Evolutionary conservation across 2,329 filamentous ascomycete species (phyloP).

Genomic region (Cordyceps farinosa): DNA sequence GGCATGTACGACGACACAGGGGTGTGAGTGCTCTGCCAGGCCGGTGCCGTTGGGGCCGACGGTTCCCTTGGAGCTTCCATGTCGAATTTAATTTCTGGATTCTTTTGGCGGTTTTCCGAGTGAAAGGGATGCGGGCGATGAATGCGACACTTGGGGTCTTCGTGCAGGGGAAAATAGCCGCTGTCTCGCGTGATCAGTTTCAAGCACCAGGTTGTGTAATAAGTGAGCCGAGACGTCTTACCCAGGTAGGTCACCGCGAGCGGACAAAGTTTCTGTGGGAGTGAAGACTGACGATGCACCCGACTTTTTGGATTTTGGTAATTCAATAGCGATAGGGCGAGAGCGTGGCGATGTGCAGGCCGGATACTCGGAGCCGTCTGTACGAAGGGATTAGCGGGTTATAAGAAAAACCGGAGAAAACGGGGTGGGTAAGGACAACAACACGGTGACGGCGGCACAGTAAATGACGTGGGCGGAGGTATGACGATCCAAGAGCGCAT

Average conservation of each 20-base stretch:
- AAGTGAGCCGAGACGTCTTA: constrained; percentile 34
- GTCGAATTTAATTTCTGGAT: not conserved
- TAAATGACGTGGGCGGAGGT: constrained; percentile 13
- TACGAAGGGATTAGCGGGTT: constrained; percentile 10
- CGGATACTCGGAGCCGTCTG: constrained; percentile 20
- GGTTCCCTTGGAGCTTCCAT: constrained; percentile 8
- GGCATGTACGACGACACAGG: constrained; percentile 51
- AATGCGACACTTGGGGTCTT: constrained; percentile 47
- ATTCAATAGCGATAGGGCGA: constrained; percentile 52
- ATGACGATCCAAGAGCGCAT: constrained; percentile 6
- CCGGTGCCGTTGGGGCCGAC: constrained; percentile 10
- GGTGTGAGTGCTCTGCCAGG: constrained; percentile 31
- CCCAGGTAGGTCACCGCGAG: constrained; percentile 57
- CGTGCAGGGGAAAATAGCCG: constrained; percentile 59
- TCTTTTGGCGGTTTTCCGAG: constrained; percentile 34
- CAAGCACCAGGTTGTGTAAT: not conserved
- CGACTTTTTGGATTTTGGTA: constrained; percentile 41
- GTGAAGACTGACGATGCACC: constrained; percentile 40
- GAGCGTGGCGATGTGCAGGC: constrained; percentile 28
- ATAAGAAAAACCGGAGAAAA: not conserved
- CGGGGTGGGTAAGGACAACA: not conserved
- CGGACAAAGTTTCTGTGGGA: constrained; percentile 50
- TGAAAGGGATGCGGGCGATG: constrained; percentile 52
- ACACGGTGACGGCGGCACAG: not conserved
- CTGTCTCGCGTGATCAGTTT: constrained; percentile 31